Base-by-base conservation (phyloP, 2,329 filamentous ascomycete species). In the Dendryphion nanum region DNA sequence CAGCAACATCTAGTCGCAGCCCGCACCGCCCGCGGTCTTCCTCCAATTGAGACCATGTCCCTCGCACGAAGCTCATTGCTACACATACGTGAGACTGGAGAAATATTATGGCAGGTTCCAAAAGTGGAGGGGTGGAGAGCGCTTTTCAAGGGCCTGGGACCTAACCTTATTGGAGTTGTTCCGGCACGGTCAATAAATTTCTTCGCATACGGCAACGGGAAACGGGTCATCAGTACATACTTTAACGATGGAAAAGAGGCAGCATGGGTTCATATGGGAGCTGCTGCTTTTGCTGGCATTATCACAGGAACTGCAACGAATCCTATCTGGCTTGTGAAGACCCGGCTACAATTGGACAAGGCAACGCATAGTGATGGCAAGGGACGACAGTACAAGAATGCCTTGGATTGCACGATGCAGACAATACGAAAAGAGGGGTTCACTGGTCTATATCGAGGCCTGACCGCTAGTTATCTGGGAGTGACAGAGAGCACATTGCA, bases 311-410 rank as follows among this genome's bases (percentile, higher is more conserved):
- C 91, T 1, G 87, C 85, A 16, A 97, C 90, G 24, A 96, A 96
- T 66, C 90, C 90, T 2, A 95, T 97, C 58, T 97, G 90, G 90
- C 78, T 97, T 47, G 82, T 97, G 60, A 97, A 97, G 76, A 97
- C 90, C 28, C 77, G 90, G 20, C 65, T 97, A 53, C 90, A 97
- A 69, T 78, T 97, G 21, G 90, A 97, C 71, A 94, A 90, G 72
- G 87, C 86, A 59, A 79, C 82, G 36, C 85, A 84, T 13, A 78
- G 79, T 52, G 70, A 71, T 44, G 67, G 63, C 28, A 71, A 77
- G 46, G 72, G 76, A 42, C 76, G 90, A 36, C 82, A 82, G 57
- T 96, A 97, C 68, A 82, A 81, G 63, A 95, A 95, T 65, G 90
- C 87, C 47, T 78, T 83, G 67, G 90, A 97, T 66, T 97, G 90